phyloP scores from a whole-genome alignment of 805 yeast genomes.

The Myxozyma geophila region DNA sequence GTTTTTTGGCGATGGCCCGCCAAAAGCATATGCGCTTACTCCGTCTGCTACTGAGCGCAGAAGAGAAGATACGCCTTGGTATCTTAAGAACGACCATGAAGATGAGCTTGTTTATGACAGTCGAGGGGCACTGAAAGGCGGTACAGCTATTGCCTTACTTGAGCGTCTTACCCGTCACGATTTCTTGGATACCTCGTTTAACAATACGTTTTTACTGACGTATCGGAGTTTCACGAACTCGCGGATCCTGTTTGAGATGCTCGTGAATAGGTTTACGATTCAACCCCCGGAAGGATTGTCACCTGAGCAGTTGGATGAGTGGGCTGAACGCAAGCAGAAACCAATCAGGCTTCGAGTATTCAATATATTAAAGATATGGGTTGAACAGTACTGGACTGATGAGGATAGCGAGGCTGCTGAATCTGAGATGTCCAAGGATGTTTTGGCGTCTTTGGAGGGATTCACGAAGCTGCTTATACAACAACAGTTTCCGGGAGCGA shows the following conservation, averaged over 20 bases:
- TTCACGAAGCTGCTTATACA: constrained; percentile 21
- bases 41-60: constrained; percentile 12
- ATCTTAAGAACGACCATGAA: constrained; percentile 56
- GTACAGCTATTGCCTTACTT: constrained; percentile 71
- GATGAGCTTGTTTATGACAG: constrained; percentile 61
- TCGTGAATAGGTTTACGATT: constrained; percentile 67
- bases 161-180: constrained; percentile 79
- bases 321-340: constrained; percentile 72
- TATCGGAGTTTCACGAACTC: constrained; percentile 77
- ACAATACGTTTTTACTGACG: constrained; percentile 71
- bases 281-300: constrained; percentile 87
- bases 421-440: constrained; percentile 14
- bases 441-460: constrained; percentile 20
- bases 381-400: constrained; percentile 72
- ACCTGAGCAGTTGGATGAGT: constrained; percentile 74
- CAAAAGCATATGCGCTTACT: constrained; percentile 15
- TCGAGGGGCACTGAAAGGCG: constrained; percentile 76
- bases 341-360: constrained; percentile 69
- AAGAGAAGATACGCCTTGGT: constrained; percentile 52
- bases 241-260: constrained; percentile 59
- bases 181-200: constrained; percentile 62
- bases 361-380: constrained; percentile 64
- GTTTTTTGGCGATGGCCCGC: constrained; percentile 29
- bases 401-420: constrained; percentile 55
- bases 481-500: constrained; percentile 33